These are phyloP conservation scores for Mycena rosella DNA, from an alignment of 768 basidiomycete genomes.

Conservation along the genomic window DNA sequence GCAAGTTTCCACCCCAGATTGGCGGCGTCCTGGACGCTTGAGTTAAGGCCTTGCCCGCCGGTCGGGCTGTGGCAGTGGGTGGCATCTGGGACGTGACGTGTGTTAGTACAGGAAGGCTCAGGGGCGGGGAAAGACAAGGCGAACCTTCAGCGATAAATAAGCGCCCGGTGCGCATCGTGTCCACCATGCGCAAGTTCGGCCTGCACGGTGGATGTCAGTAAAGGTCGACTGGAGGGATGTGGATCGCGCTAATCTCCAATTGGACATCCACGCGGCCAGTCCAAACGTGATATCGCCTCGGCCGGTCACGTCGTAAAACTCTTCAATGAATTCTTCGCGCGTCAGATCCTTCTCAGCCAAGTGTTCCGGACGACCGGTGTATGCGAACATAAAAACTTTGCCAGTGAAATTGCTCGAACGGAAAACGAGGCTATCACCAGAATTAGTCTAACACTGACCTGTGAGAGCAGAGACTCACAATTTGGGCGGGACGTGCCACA, in stretches of 20 bases:
- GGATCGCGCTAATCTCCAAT: conserved; percentile 43
- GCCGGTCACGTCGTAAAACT: conserved; percentile 42
- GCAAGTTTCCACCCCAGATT: conserved; percentile 62
- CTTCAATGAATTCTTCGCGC: conserved; percentile 45
- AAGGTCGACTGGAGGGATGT: not conserved
- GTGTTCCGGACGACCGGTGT: conserved; percentile 16
- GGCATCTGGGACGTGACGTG: conserved; percentile 53
- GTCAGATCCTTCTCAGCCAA: conserved; percentile 21
- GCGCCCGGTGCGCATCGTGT: conserved; percentile 55
- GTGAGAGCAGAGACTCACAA: conserved; percentile 17
- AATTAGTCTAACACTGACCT: not conserved
- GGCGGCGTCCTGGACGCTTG: conserved; percentile 54
- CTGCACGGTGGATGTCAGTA: conserved; percentile 38
- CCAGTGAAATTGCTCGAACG: not conserved
- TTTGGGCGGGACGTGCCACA: conserved; percentile 36
- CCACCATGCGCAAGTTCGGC: conserved; percentile 63
- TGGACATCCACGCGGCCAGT: conserved; percentile 42
- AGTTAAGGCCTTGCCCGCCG: conserved; percentile 57
- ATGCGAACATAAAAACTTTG: conserved; percentile 24
- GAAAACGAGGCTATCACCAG: not conserved
- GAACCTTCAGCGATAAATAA: conserved; percentile 64
- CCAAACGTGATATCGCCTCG: conserved; percentile 47
- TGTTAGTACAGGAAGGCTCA: not conserved
- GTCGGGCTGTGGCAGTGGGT: conserved; percentile 54
- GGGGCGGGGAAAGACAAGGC: not conserved